Evolutionary conservation across 2,329 filamentous ascomycete species (phyloP).

Genomic region (Verticillium klebahnii): DNA sequence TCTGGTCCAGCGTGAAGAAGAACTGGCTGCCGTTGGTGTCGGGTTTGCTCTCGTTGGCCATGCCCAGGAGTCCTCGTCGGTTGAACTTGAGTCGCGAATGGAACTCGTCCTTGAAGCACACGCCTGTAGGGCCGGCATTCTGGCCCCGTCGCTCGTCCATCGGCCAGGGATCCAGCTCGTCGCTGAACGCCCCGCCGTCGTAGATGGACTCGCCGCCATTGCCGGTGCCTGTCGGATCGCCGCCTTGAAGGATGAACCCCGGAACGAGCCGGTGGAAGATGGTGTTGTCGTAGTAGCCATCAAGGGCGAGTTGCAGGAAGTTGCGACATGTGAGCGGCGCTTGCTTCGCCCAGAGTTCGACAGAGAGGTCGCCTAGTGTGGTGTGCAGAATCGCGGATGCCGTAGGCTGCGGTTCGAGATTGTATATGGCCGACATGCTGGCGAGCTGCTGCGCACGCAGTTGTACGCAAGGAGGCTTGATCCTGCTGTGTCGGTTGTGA

Average conservation of each 20-base stretch:
- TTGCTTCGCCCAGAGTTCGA: slow-evolving; percentile 95
- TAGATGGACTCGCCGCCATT: slow-evolving; percentile 90
- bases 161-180: slow-evolving; percentile 67
- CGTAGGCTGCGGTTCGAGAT: slow-evolving; percentile 90
- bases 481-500: not conserved
- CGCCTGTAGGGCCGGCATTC: slow-evolving; percentile 55
- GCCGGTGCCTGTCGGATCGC: slow-evolving; percentile 89
- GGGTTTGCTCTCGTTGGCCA: slow-evolving; percentile 80
- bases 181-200: slow-evolving; percentile 73
- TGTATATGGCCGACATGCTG: slow-evolving; percentile 83
- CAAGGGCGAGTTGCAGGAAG: slow-evolving; percentile 90
- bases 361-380: slow-evolving; percentile 78
- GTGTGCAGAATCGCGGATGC: slow-evolving; percentile 90
- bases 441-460: not conserved
- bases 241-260: slow-evolving; percentile 89
- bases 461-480: not conserved
- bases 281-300: slow-evolving; percentile 92
- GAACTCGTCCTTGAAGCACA: slow-evolving; percentile 77
- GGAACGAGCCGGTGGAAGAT: slow-evolving; percentile 92
- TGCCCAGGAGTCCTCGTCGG: slow-evolving; percentile 82
- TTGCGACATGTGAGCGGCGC: slow-evolving; percentile 88
- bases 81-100: slow-evolving; percentile 93
- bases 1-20: slow-evolving; percentile 85
- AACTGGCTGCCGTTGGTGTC: slow-evolving; percentile 93
- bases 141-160: slow-evolving; percentile 60